phyloP scores from a whole-genome alignment of 768 basidiomycete genomes.

The Russula griseocarnosa region DNA sequence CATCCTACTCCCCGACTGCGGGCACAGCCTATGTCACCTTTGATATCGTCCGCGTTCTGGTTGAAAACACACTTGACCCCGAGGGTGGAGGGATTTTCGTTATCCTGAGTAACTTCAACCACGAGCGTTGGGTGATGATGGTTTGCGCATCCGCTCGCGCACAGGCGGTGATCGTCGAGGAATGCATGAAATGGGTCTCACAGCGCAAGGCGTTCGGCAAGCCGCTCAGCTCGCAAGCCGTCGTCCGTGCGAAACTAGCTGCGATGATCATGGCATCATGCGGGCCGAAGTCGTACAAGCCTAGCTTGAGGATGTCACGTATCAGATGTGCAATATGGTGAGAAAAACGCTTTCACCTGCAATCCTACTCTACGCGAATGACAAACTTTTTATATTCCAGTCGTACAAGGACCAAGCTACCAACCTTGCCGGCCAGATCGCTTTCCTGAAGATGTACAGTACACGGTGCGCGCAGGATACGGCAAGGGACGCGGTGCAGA shows the following conservation, averaged over 20 bases:
- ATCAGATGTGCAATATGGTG: conserved; percentile 85
- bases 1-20: conserved; percentile 79
- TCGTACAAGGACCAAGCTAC: conserved; percentile 68
- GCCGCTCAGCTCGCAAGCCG: conserved; percentile 75
- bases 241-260: conserved; percentile 86
- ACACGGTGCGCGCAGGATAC: conserved; percentile 75
- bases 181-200: conserved; percentile 71
- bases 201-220: conserved; percentile 94
- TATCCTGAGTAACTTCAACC: conserved; percentile 83
- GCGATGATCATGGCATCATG: conserved; percentile 86
- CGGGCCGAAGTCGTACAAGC: conserved; percentile 73
- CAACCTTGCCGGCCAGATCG: conserved; percentile 78
- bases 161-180: conserved; percentile 70
- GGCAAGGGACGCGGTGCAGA: conserved; percentile 75
- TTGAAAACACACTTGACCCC: conserved; percentile 79
- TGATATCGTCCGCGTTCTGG: conserved; percentile 80
- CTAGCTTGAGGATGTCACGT: conserved; percentile 84
- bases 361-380: neutral
- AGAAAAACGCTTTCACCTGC: conserved; percentile 16
- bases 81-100: conserved; percentile 72
- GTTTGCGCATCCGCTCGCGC: conserved; percentile 60
- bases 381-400: conserved; percentile 34
- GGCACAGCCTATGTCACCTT: conserved; percentile 82
- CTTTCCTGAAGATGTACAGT: conserved; percentile 71
- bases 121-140: conserved; percentile 94